Evolutionary conservation across 2,329 filamentous ascomycete species (phyloP), one percentile per base, ranked within the genome.

Genomic region (Coniochaeta hoffmannii): DNA sequence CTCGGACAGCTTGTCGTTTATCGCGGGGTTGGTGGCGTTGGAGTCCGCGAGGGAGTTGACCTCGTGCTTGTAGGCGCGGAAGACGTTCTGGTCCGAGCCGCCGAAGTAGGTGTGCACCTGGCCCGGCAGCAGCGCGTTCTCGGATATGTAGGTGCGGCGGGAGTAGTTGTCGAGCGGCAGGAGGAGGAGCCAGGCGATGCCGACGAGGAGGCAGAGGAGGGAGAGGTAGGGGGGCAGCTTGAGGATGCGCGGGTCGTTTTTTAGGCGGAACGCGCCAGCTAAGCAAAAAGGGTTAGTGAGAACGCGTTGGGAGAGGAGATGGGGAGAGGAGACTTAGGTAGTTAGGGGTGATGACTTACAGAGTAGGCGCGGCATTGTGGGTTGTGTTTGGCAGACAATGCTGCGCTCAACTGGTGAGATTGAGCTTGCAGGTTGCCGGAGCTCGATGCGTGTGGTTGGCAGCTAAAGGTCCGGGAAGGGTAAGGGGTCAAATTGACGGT

Each of bases 21-120:
- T 75, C 4, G 17, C 26, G 26, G 26, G 8, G 41, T 24, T 26
- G 28, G 38, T 50, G 57, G 73, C 65, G 61, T 85, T 85, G 59
- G 69, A 74, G 60, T 75, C 73, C 55, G 74, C 77, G 57, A 92
- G 66, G 9, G 73, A 77, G 62, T 88, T 83, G 53, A 96, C 78
- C 73, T 97, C 94, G 66, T 90, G 86, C 65, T 88, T 85, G 70
- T 95, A 97, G 8, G 90, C 94, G 50, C 91, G 82, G 66, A 97
- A 92, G 61, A 97, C 83, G 70, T 97, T 89, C 75, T 97, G 92
- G 69, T 99, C 94, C 70, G 90, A 96, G 17, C 94, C 94, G 7
- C 89, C 87, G 68, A 99, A 99, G 72, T 99, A 99, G 1, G 94
- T 96, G 73, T 97, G 93, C 9, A 97, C 94, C 71, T 99, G 94